These are phyloP conservation scores for Graphiopsis chlorocephala DNA, from an alignment of 2,329 filamentous ascomycete species.

Conservation along the genomic window DNA sequence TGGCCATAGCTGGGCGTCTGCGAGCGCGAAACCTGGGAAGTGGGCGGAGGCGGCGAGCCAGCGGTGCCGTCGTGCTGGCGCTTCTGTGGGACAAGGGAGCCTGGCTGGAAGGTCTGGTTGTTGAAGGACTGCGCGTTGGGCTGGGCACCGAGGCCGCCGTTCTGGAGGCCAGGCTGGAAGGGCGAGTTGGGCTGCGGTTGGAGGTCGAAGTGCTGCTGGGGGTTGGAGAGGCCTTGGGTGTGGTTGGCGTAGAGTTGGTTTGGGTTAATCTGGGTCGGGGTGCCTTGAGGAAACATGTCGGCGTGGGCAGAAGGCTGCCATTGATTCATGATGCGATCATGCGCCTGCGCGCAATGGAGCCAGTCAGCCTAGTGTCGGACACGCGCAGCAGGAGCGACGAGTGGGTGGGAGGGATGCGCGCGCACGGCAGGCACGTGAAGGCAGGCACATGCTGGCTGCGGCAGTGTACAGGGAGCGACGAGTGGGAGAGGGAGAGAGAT, in stretches of 20 bases:
- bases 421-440: neutral
- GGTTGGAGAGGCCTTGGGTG: slow-evolving; percentile 21
- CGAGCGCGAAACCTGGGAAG: slow-evolving; percentile 78
- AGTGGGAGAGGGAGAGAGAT: neutral
- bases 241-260: slow-evolving; percentile 20
- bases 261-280: slow-evolving; percentile 24
- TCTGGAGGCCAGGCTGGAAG: slow-evolving; percentile 66
- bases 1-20: slow-evolving; percentile 70
- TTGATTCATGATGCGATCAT: slow-evolving; percentile 24
- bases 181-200: slow-evolving; percentile 35
- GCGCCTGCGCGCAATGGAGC: slow-evolving; percentile 5
- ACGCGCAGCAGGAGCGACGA: slow-evolving; percentile 4
- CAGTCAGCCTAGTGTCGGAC: neutral
- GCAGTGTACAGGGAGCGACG: neutral
- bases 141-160: slow-evolving; percentile 61
- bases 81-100: slow-evolving; percentile 85
- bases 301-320: slow-evolving; percentile 25
- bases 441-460: neutral
- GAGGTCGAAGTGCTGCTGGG: slow-evolving; percentile 44
- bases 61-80: slow-evolving; percentile 82
- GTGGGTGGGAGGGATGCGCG: neutral
- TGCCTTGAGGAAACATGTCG: slow-evolving; percentile 24
- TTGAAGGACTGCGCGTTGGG: slow-evolving; percentile 73
- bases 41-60: slow-evolving; percentile 75
- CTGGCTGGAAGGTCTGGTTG: slow-evolving; percentile 78